Base-by-base conservation (phyloP, 2,329 filamentous ascomycete species). In the Trichoderma sp. region DNA sequence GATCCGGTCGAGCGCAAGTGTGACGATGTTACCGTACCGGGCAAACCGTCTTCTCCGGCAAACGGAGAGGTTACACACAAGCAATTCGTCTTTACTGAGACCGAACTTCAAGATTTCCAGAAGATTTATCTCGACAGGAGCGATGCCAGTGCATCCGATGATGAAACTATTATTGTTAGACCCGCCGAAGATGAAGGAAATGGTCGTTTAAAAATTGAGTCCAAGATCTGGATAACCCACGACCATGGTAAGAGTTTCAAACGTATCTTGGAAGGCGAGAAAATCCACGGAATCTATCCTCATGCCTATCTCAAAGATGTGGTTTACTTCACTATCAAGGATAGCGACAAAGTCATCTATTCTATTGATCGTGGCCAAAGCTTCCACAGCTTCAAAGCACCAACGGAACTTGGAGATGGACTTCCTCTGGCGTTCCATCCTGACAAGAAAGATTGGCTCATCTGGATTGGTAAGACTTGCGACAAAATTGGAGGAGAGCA, bases 241-340 rank as follows among this genome's bases (percentile, higher is more conserved):
- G 89, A 99, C 77, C 95, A 97, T 76, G 96, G 96, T 75, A 97
- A 97, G 81, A 89, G 82, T 2, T 99, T 96, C 95, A 83, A 89
- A 29, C 83, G 78, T 65, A 89, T 90, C 56, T 85, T 96, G 3
- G 84, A 92, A 69, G 88, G 88, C 37, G 88, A 94, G 73, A 83
- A 88, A 2, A 88, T 98, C 68, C 82, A 86, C 56, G 84, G 82
- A 24, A 92, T 99, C 72, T 86, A 91, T 68, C 92, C 91, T 29
- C 93, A 99, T 77, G 85, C 85, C 59, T 92, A 94, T 80, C 91
- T 93, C 79, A 93, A 92, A 75, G 93, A 97, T 76, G 87, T 90
- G 52, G 92, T 96, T 33, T 99, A 92, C 79, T 94, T 99, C 81
- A 84, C 64, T 2, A 97, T 29, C 5, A 96, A 94, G 0, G 82